phyloP scores from a whole-genome alignment of 179 eudicot species.

The Silene vulgaris region DNA sequence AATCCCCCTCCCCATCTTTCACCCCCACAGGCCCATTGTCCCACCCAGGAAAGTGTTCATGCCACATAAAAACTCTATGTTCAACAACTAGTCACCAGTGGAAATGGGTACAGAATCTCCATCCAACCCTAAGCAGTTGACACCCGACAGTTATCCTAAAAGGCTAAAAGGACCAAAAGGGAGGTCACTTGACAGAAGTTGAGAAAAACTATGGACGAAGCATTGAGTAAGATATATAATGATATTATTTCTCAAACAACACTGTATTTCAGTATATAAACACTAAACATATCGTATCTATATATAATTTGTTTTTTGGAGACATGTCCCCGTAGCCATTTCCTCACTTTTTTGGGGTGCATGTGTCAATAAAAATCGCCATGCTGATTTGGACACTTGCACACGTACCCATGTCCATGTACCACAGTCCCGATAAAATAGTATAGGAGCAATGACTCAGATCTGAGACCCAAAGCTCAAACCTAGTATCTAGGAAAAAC shows the following conservation, averaged over 20 bases:
- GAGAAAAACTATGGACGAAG: neutral
- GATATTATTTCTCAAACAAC: neutral
- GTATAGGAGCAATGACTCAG: neutral
- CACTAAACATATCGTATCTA: neutral
- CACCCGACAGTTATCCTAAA: neutral
- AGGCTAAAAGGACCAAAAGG: neutral
- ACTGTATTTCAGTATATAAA: neutral
- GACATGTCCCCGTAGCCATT: neutral
- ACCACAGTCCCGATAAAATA: neutral
- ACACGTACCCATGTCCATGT: neutral
- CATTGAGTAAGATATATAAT: too few relatives aligned
- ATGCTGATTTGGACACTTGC: neutral
- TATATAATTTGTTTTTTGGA: neutral
- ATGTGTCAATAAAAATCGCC: neutral
- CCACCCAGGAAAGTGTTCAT: neutral
- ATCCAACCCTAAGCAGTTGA: too few relatives aligned
- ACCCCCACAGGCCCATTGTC: neutral
- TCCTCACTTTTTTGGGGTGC: neutral
- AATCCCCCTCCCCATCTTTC: neutral
- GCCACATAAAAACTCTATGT: too few relatives aligned
- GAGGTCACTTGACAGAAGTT: neutral
- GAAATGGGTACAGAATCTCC: too few relatives aligned
- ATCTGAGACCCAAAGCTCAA: neutral
- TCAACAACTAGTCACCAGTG: too few relatives aligned
- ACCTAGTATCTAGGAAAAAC: neutral